These are phyloP conservation scores for Melastoma malabathricum DNA, from an alignment of 345 rosid genomes.

Conservation along the genomic window DNA sequence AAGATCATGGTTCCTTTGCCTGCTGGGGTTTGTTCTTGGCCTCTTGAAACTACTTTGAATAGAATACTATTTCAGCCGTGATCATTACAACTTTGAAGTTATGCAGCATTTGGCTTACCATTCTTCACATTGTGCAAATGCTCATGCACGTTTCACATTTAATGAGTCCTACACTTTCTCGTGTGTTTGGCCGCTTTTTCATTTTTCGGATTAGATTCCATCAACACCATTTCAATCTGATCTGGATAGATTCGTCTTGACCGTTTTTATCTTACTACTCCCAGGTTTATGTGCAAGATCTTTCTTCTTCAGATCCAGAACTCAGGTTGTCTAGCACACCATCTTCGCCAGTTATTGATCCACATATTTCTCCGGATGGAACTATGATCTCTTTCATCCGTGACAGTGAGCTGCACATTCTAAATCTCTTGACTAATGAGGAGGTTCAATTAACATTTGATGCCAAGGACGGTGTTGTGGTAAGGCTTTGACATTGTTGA, in stretches of 20 bases:
- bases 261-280: constrained; percentile 6
- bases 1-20: constrained; percentile 84
- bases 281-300: constrained; percentile 78
- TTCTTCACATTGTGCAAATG: no score
- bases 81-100: no score
- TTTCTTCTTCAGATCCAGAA: constrained; percentile 49
- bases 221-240: background rate
- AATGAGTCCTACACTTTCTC: no score
- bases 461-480: constrained; percentile 49
- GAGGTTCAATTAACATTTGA: constrained; percentile 51
- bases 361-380: constrained; percentile 82
- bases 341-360: constrained; percentile 60
- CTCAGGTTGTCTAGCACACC: constrained; percentile 59
- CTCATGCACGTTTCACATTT: no score
- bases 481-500: constrained; percentile 15
- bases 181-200: background rate
- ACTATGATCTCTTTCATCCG: constrained; percentile 57
- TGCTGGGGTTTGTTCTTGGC: constrained; percentile 55
- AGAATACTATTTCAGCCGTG: no score
- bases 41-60: background rate
- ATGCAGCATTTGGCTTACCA: no score
- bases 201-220: background rate
- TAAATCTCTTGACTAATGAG: constrained; percentile 42
- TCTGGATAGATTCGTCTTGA: constrained; percentile 1
- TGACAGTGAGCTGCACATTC: constrained; percentile 64